These are phyloP conservation scores for Fusarium graminum DNA, from an alignment of 2,329 filamentous ascomycete species.

Conservation along the genomic window DNA sequence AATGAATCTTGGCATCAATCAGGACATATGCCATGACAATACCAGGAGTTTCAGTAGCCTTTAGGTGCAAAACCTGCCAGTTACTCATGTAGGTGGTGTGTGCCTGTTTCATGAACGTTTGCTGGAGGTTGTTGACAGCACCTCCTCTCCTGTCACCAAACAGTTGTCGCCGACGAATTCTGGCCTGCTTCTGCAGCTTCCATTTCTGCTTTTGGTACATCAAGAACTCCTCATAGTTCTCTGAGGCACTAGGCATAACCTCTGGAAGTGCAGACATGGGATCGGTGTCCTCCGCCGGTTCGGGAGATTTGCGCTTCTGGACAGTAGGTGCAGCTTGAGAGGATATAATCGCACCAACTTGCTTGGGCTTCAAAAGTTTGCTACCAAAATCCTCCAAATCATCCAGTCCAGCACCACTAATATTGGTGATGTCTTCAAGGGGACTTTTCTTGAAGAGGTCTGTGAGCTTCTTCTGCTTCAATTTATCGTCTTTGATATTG, in stretches of 20 bases:
- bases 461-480: conserved; percentile 99
- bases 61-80: conserved; percentile 94
- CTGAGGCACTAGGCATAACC: conserved; percentile 84
- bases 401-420: conserved; percentile 65
- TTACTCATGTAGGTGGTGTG: conserved; percentile 90
- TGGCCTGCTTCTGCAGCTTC: conserved; percentile 95
- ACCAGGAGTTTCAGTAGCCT: conserved; percentile 84
- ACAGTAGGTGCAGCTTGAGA: conserved; percentile 63
- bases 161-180: conserved; percentile 85
- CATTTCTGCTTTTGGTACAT: conserved; percentile 98
- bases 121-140: conserved; percentile 68
- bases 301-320: conserved; percentile 81
- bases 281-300: conserved; percentile 75
- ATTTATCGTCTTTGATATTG: conserved; percentile 93
- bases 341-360: conserved; percentile 66
- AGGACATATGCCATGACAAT: conserved; percentile 90
- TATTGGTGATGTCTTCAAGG: conserved; percentile 78
- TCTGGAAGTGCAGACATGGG: conserved; percentile 86
- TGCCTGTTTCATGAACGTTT: conserved; percentile 89
- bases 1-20: conserved; percentile 92
- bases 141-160: conserved; percentile 84
- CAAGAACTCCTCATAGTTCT: conserved; percentile 90
- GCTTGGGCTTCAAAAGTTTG: conserved; percentile 75
- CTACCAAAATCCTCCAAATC: conserved; percentile 88
- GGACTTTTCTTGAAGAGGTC: conserved; percentile 79